These are phyloP conservation scores for Psophocarpus tetragonolobus DNA, from an alignment of 306 rosid species.

Conservation along the genomic window DNA sequence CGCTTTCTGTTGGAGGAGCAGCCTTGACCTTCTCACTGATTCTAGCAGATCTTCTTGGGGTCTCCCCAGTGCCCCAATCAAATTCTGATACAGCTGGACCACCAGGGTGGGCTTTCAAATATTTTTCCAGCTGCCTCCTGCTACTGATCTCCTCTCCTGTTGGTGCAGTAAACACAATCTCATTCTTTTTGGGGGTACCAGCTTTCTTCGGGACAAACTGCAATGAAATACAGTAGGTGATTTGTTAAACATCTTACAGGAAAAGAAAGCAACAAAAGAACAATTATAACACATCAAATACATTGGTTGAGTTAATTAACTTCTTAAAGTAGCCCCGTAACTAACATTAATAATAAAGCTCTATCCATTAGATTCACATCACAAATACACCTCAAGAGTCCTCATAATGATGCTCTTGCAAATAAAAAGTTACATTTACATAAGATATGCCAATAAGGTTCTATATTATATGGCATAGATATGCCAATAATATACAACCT, in stretches of 20 bases:
- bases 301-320: background rate
- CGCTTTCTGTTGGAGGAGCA: constrained; percentile 51
- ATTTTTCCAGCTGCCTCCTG: constrained; percentile 78
- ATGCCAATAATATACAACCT: too few relatives aligned
- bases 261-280: constrained; percentile 16
- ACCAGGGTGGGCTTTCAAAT: constrained; percentile 87
- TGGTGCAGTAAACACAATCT: constrained; percentile 79
- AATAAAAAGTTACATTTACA: background rate
- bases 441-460: too few relatives aligned
- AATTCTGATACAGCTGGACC: constrained; percentile 76
- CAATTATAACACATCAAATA: constrained; percentile 2
- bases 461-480: too few relatives aligned
- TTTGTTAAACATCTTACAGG: constrained; percentile 11
- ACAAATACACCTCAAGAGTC: background rate
- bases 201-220: constrained; percentile 81
- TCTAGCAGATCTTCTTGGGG: constrained; percentile 92
- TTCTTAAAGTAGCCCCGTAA: background rate
- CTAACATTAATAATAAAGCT: background rate
- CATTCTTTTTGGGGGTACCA: constrained; percentile 84
- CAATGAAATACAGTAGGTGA: constrained; percentile 26
- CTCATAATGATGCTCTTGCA: background rate
- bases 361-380: background rate
- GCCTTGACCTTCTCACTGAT: constrained; percentile 79
- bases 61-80: constrained; percentile 97
- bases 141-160: constrained; percentile 85